Conservation (phyloP, 345 rosid species). For the Eucalyptus viminalis region DNA sequence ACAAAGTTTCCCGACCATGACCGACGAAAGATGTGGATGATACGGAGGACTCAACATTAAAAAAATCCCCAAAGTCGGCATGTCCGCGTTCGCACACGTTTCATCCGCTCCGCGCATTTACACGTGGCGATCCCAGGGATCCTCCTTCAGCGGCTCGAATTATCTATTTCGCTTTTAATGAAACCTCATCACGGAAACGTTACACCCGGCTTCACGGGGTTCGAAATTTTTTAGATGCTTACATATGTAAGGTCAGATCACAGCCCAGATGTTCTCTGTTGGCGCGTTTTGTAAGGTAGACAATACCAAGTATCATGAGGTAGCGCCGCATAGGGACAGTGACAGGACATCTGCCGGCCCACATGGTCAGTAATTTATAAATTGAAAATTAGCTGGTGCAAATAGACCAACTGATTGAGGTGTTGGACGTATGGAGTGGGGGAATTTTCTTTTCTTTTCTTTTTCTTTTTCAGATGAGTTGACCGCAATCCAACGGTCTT, state of each 20-base stretch:
- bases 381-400: neutral
- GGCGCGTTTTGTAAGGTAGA: neutral
- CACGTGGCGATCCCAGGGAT: neutral
- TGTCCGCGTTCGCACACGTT: neutral
- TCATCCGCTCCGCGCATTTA: neutral
- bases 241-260: neutral
- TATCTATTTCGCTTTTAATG: neutral
- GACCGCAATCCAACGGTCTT: neutral
- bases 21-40: neutral
- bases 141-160: neutral
- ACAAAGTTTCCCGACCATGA: neutral
- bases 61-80: neutral
- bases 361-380: neutral
- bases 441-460: neutral
- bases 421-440: neutral
- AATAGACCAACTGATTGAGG: neutral
- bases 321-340: neutral
- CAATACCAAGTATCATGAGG: neutral
- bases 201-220: neutral
- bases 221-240: neutral
- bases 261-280: neutral
- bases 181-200: neutral
- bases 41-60: neutral
- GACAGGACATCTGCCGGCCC: neutral
- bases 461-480: neutral